Base-by-base conservation (phyloP, 176 grass and related monocot genomes). In the Musa troglodytarum region DNA sequence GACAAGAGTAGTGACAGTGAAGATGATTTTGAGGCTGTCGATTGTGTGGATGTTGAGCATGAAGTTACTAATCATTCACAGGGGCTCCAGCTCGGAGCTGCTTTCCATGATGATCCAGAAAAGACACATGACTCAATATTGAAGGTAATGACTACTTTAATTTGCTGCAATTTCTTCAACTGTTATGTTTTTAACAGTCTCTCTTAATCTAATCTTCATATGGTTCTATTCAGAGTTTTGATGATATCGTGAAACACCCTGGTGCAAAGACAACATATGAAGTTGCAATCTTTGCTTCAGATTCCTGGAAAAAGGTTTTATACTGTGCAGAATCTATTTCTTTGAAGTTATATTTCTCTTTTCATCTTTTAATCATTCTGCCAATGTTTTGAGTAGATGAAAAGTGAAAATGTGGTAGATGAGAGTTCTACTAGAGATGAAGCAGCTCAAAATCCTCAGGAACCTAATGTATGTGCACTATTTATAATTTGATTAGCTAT, bases 291-390 rank as follows among this genome's bases (percentile, higher is more conserved):
- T 87, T 93, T 80, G 82, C 76, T 21, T 87, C 82, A 76, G 78
- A 81, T 84, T 87, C 86, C 50, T 99, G 90, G 90, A 99, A 88
- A 82, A 99, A 89, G 95, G 88, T 98, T 63, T 63, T 74, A 66
- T 74, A 57, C 70, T 22, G 10, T 53, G 23, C 17, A 68, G 17
- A 63, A 56, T 78, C 61, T 19, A n/a, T 68, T 66, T 72, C 34
- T 68, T 69, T 54, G 10, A 73, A 2, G 34, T 53, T 49, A 23
- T 11, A 50, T 77, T 34, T 73, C 53, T 77, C 49, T 65, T 78
- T 43, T 74, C 74, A 1, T 52, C 25, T 53, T 23, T 49, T 76
- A 51, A 72, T 77, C 43, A 71, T 10, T 70, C 49, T 72, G 5
- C 2, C 63, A 50, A 81, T 67, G 21, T 53, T 72, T 77, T 66